phyloP scores from a whole-genome alignment of 306 rosid species.

The Vigna unguiculata region DNA sequence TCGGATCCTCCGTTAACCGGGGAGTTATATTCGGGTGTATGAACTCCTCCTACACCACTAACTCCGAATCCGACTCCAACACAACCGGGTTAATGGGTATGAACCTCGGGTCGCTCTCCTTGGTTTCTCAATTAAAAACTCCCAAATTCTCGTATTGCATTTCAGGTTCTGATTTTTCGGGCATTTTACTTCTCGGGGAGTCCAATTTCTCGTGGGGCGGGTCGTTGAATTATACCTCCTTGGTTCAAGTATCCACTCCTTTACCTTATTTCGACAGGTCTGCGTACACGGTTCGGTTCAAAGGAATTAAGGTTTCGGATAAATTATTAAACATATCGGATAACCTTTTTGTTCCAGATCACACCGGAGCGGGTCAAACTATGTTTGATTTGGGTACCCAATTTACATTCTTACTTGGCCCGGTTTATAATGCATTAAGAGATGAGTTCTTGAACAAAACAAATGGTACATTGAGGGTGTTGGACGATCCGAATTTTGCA shows the following conservation, averaged over 20 bases:
- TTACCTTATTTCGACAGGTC: slow-evolving; percentile 81
- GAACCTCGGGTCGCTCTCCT: slow-evolving; percentile 85
- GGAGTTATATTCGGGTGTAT: slow-evolving; percentile 78
- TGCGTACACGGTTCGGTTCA: slow-evolving; percentile 67
- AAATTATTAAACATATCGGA: slow-evolving; percentile 55
- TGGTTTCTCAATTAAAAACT: slow-evolving; percentile 67
- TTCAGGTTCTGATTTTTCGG: slow-evolving; percentile 72
- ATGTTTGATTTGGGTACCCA: slow-evolving; percentile 93
- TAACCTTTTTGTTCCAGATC: slow-evolving; percentile 64
- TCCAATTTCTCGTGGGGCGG: slow-evolving; percentile 66
- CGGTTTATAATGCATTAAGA: slow-evolving; percentile 59
- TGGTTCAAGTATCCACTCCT: slow-evolving; percentile 68
- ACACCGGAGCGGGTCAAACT: slow-evolving; percentile 90
- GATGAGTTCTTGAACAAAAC: slow-evolving; percentile 68
- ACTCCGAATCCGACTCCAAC: slow-evolving; percentile 58
- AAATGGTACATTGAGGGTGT: slow-evolving; percentile 35
- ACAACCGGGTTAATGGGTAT: slow-evolving; percentile 86
- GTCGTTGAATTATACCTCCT: slow-evolving; percentile 70
- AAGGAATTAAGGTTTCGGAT: slow-evolving; percentile 65
- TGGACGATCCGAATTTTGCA: slow-evolving; percentile 67
- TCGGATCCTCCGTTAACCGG: slow-evolving; percentile 55
- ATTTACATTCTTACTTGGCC: slow-evolving; percentile 81
- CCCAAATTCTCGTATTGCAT: slow-evolving; percentile 91
- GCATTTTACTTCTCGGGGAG: slow-evolving; percentile 69
- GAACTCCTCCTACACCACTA: slow-evolving; percentile 61